Conservation (phyloP, 371 early-diverging fungal species). For the Mucor ambiguus region DNA sequence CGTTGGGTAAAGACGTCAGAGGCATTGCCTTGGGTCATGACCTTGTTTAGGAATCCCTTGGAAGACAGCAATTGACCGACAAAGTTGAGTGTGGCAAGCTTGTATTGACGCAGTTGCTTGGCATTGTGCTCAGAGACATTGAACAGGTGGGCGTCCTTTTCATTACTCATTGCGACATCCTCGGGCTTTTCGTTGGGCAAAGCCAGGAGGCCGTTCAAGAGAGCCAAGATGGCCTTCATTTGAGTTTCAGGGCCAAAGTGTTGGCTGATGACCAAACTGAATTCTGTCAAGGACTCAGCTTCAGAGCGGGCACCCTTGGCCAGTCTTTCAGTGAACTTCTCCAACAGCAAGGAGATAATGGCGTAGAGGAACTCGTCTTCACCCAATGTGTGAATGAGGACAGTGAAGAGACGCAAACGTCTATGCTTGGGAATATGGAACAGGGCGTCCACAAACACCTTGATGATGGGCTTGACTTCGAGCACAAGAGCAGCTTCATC, state of each 20-base stretch:
- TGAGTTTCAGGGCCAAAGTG: constrained; percentile 73
- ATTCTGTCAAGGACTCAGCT: constrained; percentile 66
- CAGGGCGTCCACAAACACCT: constrained; percentile 91
- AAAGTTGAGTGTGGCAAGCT: constrained; percentile 73
- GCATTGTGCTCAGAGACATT: constrained; percentile 56
- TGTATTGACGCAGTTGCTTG: constrained; percentile 79
- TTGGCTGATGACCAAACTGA: constrained; percentile 63
- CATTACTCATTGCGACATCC: constrained; percentile 33
- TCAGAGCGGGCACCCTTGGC: constrained; percentile 58
- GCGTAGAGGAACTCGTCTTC: constrained; percentile 73
- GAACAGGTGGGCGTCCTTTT: constrained; percentile 38
- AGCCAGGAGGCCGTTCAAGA: constrained; percentile 60
- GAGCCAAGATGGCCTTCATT: constrained; percentile 63
- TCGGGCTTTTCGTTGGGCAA: constrained; percentile 69
- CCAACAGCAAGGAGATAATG: constrained; percentile 74
- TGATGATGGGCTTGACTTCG: constrained; percentile 74
- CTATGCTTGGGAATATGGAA: constrained; percentile 94
- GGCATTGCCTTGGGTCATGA: constrained; percentile 43
- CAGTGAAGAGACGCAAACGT: constrained; percentile 84
- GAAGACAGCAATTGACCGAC: constrained; percentile 65
- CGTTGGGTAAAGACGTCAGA: constrained; percentile 35
- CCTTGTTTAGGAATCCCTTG: constrained; percentile 65
- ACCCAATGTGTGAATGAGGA: constrained; percentile 83
- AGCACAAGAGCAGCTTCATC: constrained; percentile 42
- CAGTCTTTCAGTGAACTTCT: constrained; percentile 62